These are phyloP conservation scores for Leptographium galeiforme DNA, from an alignment of 2,329 filamentous ascomycete genomes.

Conservation along the genomic window DNA sequence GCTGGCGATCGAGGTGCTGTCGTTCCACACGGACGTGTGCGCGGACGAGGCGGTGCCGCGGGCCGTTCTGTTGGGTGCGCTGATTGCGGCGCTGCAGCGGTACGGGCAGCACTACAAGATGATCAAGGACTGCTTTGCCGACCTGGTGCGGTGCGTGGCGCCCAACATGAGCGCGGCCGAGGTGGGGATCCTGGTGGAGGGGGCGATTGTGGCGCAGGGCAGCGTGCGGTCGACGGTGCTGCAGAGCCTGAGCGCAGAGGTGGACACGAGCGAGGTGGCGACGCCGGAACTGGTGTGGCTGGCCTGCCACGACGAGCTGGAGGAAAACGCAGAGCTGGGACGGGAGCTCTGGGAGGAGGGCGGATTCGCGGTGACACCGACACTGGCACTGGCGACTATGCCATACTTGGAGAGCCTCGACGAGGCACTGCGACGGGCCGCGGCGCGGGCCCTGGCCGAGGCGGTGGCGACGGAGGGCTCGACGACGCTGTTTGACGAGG, in stretches of 20 bases:
- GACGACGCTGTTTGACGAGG: slow-evolving; percentile 31
- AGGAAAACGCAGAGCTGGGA: slow-evolving; percentile 74
- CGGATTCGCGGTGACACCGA: slow-evolving; percentile 54
- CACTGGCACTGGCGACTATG: slow-evolving; percentile 54
- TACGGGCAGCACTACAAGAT: slow-evolving; percentile 92
- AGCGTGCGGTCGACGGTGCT: slow-evolving; percentile 74
- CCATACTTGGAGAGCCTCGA: slow-evolving; percentile 73
- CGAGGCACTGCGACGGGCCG: slow-evolving; percentile 67
- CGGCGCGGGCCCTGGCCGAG: slow-evolving; percentile 69
- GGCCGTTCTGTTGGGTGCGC: slow-evolving; percentile 52
- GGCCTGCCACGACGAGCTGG: slow-evolving; percentile 77
- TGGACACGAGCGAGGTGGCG: slow-evolving; percentile 77
- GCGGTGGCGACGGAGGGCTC: slow-evolving; percentile 48
- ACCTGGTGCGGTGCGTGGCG: slow-evolving; percentile 73
- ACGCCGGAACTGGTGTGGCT: slow-evolving; percentile 91
- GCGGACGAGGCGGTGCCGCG: slow-evolving; percentile 65
- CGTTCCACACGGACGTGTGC: slow-evolving; percentile 75
- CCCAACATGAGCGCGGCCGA: slow-evolving; percentile 65
- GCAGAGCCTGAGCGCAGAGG: slow-evolving; percentile 79
- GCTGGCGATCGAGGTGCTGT: slow-evolving; percentile 74
- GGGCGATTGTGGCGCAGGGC: slow-evolving; percentile 63
- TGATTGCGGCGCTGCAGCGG: slow-evolving; percentile 73
- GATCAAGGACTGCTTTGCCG: slow-evolving; percentile 81
- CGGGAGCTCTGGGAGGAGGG: slow-evolving; percentile 93
- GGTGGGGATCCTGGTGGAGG: slow-evolving; percentile 61